Base-by-base conservation (phyloP, 108 stramenopile genomes). In the Nitzschia sp. region DNA sequence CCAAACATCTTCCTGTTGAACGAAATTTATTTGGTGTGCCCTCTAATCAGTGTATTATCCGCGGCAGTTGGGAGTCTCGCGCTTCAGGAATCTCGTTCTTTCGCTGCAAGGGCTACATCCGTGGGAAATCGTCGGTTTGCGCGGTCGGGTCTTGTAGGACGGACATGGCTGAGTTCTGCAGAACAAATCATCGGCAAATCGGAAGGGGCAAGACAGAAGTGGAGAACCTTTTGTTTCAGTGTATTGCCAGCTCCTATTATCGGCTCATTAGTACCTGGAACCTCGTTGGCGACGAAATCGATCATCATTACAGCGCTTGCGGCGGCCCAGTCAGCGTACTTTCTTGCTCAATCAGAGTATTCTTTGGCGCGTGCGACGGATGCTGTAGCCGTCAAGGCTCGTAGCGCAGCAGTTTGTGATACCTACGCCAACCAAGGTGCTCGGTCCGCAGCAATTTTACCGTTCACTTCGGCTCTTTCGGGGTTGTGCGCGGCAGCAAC, bases 401-500 rank as follows among this genome's bases (percentile, higher is more conserved):
- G 94, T 30, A 85, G 85, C 66, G 91, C 91, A 4, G 94, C 94
- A 25, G 85, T 93, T 23, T 89, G 88, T 71, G 91, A 93, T 65
- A 88, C 91, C 9, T 96, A 96, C 72, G 95, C 95, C 52, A 96
- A 96, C 63, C 95, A 94, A 71, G 93, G 91, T 17, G 77, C 92
- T 23, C 75, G 95, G 45, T 81, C 78, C 22, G 86, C 91, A 0
- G 90, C 91, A 9, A 89, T 96, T 28, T 72, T 96, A 22, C 95
- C 95, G 16, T 96, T 94, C 57, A 96, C 95, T 28, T 86, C 84
- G 13, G 95, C 95, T 15, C 77, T 96, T 32, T 78, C 77, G 22
- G 85, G 84, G 1, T 75, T 96, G 21, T 92, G 89, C 78, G 95
- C 92, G 16, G 95, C 95, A 33, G 92, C 88, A 0, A 92, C 92